Evolutionary conservation across 2,329 filamentous ascomycete genomes (phyloP).

Genomic region (Teratosphaeria epicoccoides): DNA sequence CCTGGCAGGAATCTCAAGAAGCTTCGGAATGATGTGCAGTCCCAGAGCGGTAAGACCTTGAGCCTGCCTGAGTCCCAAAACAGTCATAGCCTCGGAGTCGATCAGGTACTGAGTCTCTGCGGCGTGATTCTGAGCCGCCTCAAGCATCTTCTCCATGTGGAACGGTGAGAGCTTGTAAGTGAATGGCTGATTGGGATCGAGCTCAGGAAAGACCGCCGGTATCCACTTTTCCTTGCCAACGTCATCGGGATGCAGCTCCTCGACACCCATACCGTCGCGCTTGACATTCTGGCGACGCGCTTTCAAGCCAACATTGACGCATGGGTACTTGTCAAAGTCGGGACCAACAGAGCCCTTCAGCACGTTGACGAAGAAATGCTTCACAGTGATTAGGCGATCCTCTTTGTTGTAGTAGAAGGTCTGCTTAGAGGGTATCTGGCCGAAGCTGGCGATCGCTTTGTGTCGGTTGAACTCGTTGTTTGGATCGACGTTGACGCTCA

Average conservation of each 20-base stretch:
- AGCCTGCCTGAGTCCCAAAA: not conserved
- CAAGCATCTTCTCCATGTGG: slow-evolving; percentile 1
- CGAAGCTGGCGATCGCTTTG: slow-evolving; percentile 1
- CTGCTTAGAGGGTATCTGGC: not conserved
- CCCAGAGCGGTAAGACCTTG: not conserved
- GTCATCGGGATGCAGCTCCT: not conserved
- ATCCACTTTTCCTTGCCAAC: not conserved
- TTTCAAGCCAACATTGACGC: slow-evolving; percentile 2
- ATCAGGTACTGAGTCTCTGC: not conserved
- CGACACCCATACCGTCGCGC: not conserved
- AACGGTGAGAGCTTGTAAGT: not conserved
- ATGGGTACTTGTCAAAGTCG: not conserved
- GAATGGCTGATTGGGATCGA: slow-evolving; percentile 2
- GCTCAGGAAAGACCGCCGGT: not conserved
- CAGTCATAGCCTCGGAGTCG: not conserved
- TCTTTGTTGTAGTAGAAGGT: not conserved
- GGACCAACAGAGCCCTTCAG: not conserved
- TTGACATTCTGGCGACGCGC: not conserved
- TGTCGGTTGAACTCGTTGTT: slow-evolving; percentile 4
- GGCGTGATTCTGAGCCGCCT: not conserved
- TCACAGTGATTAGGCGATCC: not conserved
- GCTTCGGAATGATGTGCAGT: not conserved
- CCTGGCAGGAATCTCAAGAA: not conserved
- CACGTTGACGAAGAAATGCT: not conserved
- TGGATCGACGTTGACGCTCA: not conserved